Evolutionary conservation across 2,329 filamentous ascomycete genomes (phyloP).

Genomic region (Fusarium sp.): DNA sequence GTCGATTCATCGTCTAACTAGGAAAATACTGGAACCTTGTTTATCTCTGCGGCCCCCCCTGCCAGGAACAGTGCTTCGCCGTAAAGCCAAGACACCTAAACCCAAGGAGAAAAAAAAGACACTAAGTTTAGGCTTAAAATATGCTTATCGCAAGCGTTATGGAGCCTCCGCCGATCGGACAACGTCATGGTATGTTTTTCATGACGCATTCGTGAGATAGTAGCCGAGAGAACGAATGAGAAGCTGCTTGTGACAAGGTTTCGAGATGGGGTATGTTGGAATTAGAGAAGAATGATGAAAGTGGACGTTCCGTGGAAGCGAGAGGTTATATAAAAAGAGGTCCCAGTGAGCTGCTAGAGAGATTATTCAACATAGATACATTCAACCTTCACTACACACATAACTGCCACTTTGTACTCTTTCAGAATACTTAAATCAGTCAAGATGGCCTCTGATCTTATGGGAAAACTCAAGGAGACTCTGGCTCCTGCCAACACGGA

Average conservation of each 20-base stretch:
- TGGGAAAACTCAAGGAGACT: constrained; percentile 44
- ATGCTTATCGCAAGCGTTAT: constrained; percentile 39
- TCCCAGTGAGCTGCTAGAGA: neutral
- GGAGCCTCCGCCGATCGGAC: constrained; percentile 27
- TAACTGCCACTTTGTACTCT: neutral
- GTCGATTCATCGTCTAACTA: neutral
- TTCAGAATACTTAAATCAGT: neutral
- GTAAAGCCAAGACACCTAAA: neutral
- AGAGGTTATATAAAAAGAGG: constrained; percentile 17
- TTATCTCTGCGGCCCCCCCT: neutral
- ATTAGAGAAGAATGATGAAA: constrained; percentile 24
- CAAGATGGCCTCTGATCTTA: constrained; percentile 38
- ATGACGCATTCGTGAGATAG: constrained; percentile 35
- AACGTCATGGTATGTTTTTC: constrained; percentile 33
- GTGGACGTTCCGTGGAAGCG: neutral
- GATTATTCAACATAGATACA: neutral
- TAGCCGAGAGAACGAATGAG: constrained; percentile 10
- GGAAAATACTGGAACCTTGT: neutral
- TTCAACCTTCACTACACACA: neutral
- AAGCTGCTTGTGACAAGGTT: constrained; percentile 4
- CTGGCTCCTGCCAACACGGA: constrained; percentile 19
- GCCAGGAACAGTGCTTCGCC: constrained; percentile 3
- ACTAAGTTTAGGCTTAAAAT: constrained; percentile 33
- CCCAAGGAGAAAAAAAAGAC: neutral
- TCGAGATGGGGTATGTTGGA: neutral